Evolutionary conservation across 805 yeast genomes (phyloP).

Genomic region (Wickerhamomyces hampshirensis): DNA sequence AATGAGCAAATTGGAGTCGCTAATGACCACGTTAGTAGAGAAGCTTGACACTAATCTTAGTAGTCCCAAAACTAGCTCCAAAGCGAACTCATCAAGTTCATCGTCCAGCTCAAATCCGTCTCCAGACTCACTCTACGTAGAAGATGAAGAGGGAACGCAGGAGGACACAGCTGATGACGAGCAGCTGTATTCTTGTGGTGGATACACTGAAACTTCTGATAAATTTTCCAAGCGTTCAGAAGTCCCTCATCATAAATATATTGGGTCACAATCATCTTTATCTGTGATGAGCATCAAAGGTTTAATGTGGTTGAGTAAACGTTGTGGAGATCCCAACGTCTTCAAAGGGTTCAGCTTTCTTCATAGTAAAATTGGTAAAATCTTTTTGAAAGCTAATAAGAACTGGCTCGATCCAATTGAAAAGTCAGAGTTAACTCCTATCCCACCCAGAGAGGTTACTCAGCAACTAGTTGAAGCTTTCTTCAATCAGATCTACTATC

Average conservation of each 20-base stretch:
- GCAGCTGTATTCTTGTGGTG: too few relatives aligned
- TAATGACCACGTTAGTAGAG: slow-evolving; percentile 17
- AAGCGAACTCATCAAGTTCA: background rate
- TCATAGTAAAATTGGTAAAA: slow-evolving; percentile 13
- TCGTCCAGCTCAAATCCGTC: too few relatives aligned
- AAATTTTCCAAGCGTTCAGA: too few relatives aligned
- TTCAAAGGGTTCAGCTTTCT: slow-evolving; percentile 22
- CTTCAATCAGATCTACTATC: slow-evolving; percentile 9
- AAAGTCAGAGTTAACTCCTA: slow-evolving; percentile 19
- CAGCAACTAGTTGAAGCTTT: slow-evolving; percentile 12
- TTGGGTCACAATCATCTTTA: slow-evolving; percentile 24
- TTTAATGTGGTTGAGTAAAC: slow-evolving; percentile 32
- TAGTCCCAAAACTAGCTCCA: background rate
- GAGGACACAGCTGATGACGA: background rate
- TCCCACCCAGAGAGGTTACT: slow-evolving; percentile 28
- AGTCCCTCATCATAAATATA: slow-evolving; percentile 9
- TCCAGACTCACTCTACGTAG: too few relatives aligned
- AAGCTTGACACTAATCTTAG: slow-evolving; percentile 14
- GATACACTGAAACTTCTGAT: too few relatives aligned
- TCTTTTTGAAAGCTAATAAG: slow-evolving; percentile 19
- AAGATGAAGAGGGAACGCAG: slow-evolving; percentile 2
- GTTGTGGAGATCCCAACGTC: slow-evolving; percentile 16
- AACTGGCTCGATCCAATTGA: slow-evolving; percentile 33
- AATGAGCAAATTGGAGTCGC: background rate
- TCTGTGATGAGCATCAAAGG: slow-evolving; percentile 39